Percentiles rank a stretch among this genome's conserved stretches.
These are phyloP conservation scores for Sphenostylis stenocarpa DNA, from an alignment of 306 rosid species.

Conservation along the genomic window DNA sequence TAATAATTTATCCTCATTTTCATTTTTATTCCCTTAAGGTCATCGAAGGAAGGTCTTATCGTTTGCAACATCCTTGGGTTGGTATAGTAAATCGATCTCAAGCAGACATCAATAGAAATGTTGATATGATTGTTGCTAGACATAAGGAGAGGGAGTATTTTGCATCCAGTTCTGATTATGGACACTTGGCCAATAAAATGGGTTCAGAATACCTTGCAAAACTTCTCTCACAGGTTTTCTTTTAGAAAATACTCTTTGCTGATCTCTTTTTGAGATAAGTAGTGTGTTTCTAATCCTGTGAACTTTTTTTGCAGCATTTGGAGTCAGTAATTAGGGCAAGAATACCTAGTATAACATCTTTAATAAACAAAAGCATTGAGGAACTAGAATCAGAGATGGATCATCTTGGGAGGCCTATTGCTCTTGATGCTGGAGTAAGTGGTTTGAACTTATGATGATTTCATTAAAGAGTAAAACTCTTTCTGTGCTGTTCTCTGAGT, in stretches of 20 bases:
- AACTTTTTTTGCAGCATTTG: slow-evolving; percentile 66
- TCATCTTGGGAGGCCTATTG: slow-evolving; percentile 93
- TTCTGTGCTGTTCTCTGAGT: slow-evolving; percentile 4
- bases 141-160: slow-evolving; percentile 91
- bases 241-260: neutral
- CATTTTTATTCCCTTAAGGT: slow-evolving; percentile 51
- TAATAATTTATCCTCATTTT: slow-evolving; percentile 15
- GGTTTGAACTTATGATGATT: slow-evolving; percentile 11
- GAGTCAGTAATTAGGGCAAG: slow-evolving; percentile 86
- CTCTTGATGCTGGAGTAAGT: slow-evolving; percentile 95
- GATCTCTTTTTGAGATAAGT: neutral
- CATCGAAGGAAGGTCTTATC: slow-evolving; percentile 91
- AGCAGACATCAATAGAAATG: slow-evolving; percentile 89
- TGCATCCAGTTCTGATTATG: slow-evolving; percentile 88
- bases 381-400: slow-evolving; percentile 95
- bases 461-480: neutral
- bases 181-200: slow-evolving; percentile 86
- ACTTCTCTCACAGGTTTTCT: slow-evolving; percentile 83
- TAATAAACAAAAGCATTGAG: slow-evolving; percentile 86
- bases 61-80: slow-evolving; percentile 92
- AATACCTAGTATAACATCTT: slow-evolving; percentile 82
- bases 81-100: slow-evolving; percentile 97
- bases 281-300: slow-evolving; percentile 33
- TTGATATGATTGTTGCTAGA: slow-evolving; percentile 87
- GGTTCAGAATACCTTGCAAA: slow-evolving; percentile 98